phyloP scores from a whole-genome alignment of 2,329 filamentous ascomycete genomes.

The Botrytis byssoidea region DNA sequence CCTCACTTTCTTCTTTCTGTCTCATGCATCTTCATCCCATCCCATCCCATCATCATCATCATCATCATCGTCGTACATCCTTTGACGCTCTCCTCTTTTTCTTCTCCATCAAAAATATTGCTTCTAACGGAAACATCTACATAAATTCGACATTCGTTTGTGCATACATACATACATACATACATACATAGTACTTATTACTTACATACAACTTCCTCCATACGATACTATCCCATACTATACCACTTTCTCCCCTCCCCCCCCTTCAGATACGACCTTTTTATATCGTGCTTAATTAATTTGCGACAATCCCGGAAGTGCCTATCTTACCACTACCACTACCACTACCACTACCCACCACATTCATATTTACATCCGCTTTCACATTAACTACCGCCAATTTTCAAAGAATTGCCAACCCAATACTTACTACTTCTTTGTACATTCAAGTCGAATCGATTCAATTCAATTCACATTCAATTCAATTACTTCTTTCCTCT shows the following conservation, averaged over 20 bases:
- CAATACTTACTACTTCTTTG: neutral
- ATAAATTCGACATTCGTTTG: neutral
- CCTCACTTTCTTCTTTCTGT: conserved; percentile 14
- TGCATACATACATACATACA: neutral
- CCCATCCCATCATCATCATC: neutral
- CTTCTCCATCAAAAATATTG: neutral
- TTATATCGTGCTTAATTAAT: conserved; percentile 9
- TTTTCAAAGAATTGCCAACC: neutral
- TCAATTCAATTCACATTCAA: neutral
- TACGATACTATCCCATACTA: no score
- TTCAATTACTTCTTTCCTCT: neutral
- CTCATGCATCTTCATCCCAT: neutral
- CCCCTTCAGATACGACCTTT: neutral
- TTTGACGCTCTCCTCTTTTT: neutral
- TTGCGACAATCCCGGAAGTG: conserved; percentile 5
- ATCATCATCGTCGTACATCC: neutral
- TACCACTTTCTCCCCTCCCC: neutral
- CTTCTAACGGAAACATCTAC: neutral
- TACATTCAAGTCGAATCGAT: neutral
- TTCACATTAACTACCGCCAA: neutral
- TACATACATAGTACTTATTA: no score
- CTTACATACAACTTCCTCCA: no score
- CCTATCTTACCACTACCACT: neutral
- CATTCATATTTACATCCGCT: neutral
- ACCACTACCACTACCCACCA: neutral